These are phyloP conservation scores for Schizonepeta tenuifolia DNA, from an alignment of 257 asterid genomes.

Conservation along the genomic window DNA sequence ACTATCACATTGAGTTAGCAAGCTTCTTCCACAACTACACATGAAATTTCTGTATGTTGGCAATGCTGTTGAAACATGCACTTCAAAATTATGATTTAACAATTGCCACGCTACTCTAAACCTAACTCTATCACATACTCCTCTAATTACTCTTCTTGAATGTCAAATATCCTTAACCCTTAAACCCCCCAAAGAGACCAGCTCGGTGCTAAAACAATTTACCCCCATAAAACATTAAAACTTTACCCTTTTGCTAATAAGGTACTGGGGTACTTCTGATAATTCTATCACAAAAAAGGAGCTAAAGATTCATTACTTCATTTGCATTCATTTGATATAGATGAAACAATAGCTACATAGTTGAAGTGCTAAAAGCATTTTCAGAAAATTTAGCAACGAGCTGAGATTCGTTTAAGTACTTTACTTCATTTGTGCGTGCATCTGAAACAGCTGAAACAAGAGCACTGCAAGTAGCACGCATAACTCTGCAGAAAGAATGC, in stretches of 20 bases:
- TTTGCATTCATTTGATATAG: conserved; percentile 62
- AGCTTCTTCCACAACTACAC: neutral
- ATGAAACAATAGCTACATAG: conserved; percentile 47
- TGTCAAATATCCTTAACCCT: neutral
- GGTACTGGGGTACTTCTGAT: neutral
- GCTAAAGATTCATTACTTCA: conserved; percentile 37
- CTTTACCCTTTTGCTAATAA: neutral
- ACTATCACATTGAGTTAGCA: too few species aligned
- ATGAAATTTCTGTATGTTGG: neutral
- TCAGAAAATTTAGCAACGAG: conserved; percentile 26
- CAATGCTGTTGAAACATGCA: neutral
- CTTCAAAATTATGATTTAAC: neutral
- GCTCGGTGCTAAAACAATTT: neutral
- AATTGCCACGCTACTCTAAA: neutral
- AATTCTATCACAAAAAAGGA: conserved; percentile 17
- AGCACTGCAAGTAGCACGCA: conserved; percentile 84
- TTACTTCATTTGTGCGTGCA: conserved; percentile 97
- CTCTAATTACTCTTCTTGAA: neutral
- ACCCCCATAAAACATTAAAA: neutral
- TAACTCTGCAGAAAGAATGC: conserved; percentile 83
- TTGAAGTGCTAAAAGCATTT: conserved; percentile 17
- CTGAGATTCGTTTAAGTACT: conserved; percentile 51
- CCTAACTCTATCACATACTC: neutral
- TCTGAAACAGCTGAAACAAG: conserved; percentile 89
- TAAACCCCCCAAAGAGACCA: neutral